Base-by-base conservation (phyloP, 2,329 filamentous ascomycete genomes). In the Coniosporium tulheliwenetii region DNA sequence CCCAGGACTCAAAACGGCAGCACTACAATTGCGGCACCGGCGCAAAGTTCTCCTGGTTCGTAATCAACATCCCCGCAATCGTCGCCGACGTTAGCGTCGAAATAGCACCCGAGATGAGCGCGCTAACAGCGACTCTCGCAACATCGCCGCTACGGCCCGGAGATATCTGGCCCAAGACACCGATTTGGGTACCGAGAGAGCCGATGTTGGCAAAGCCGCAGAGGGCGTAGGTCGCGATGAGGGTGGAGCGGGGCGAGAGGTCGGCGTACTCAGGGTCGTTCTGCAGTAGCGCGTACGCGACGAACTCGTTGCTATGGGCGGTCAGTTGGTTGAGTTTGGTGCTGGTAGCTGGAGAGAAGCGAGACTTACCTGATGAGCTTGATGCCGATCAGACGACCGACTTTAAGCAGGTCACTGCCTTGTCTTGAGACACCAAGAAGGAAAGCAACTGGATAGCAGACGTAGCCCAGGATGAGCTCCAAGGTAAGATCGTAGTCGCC, bases 181-280 rank as follows among this genome's bases (percentile, higher is more conserved):
- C 85, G 45, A 93, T 91, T 62, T 93, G 85, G 42, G 85, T 89
- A 56, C 85, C 85, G 38, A 93, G 72, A 29, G 84, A 89, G 41
- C 82, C 81, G 50, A 93, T 81, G 65, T 93, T 93, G 46, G 84
- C 86, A 49, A 63, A 64, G 43, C 70, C 69, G 61, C 85, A 93
- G 48, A 87, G 73, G 14, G 83, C 82, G 55, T 93, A 93, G 39
- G 84, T 93, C 37, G 81, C 83, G 53, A 93, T 93, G 48, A 93
- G 71, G 37, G 71, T 70, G 16, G 84, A 85, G 40, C 85, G 83
- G 12, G 73, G 64, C 29, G 75, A 77, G 45, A 93, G 69, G 26
- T 56, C 47, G 41, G 61, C 60, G 57, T 81, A 86, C 0, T 58
- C 56, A 1, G 62, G 52, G 0, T 69, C 54, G 10, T 55, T 63